A percentile compares a stretch with the other conserved stretches of the same genome.
Conservation (phyloP, 2,329 filamentous ascomycete genomes). For the Penicillium sp. region DNA sequence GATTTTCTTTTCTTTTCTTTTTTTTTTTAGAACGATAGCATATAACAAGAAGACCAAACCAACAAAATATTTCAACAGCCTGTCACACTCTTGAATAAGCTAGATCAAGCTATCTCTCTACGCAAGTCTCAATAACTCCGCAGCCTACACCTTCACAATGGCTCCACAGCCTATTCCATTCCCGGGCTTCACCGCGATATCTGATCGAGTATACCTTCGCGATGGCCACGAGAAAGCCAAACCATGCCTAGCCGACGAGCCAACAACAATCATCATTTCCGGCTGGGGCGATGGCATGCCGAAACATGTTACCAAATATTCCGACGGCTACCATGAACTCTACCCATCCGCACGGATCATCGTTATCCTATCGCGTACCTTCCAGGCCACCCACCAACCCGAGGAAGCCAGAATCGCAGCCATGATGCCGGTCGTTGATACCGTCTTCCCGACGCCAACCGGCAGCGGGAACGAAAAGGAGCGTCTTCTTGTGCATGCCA, state of each 20-base stretch:
- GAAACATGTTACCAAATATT: slow-evolving; percentile 58
- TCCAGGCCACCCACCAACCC: slow-evolving; percentile 48
- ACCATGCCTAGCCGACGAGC: slow-evolving; percentile 31
- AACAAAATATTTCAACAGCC: neutral
- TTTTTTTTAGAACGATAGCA: neutral
- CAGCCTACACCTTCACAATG: slow-evolving; percentile 12
- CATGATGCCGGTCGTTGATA: slow-evolving; percentile 48
- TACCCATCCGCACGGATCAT: slow-evolving; percentile 55
- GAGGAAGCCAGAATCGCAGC: slow-evolving; percentile 46
- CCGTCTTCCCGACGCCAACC: slow-evolving; percentile 24
- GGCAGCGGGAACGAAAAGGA: slow-evolving; percentile 18
- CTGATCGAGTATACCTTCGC: slow-evolving; percentile 51
- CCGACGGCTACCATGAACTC: slow-evolving; percentile 52
- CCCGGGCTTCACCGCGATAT: slow-evolving; percentile 51
- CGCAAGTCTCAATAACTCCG: neutral
- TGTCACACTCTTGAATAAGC: neutral
- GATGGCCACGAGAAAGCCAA: slow-evolving; percentile 20
- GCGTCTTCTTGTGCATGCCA: slow-evolving; percentile 53
- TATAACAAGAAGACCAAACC: neutral
- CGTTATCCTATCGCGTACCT: slow-evolving; percentile 53
- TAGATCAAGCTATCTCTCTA: neutral
- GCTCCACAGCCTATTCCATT: slow-evolving; percentile 28
- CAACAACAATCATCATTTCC: slow-evolving; percentile 48
- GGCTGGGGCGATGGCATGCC: slow-evolving; percentile 59
- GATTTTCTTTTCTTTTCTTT: neutral